Conservation (phyloP, 805 yeast genomes). For the Kuraishia piskuri region DNA sequence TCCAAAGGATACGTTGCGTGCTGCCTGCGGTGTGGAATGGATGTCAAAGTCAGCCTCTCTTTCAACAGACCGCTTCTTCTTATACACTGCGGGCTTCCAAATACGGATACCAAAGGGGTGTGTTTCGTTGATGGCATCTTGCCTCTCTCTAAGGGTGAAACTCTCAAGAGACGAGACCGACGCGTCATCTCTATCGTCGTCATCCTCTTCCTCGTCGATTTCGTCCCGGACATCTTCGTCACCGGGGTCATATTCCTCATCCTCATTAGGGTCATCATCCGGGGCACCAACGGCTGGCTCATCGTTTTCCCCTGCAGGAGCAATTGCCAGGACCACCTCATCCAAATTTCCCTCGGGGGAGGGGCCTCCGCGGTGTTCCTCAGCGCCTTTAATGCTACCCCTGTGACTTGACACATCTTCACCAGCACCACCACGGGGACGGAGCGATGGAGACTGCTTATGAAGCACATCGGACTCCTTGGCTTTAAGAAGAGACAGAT, state of each 20-base stretch:
- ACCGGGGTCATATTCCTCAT: constrained; percentile 7
- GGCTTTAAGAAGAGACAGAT: constrained; percentile 17
- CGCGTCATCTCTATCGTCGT: constrained; percentile 23
- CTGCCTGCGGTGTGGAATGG: constrained; percentile 54
- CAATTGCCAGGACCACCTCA: background rate
- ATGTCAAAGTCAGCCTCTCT: constrained; percentile 88
- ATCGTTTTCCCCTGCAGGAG: background rate
- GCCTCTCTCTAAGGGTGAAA: constrained; percentile 83
- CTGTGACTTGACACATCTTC: background rate
- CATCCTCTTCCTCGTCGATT: constrained; percentile 9
- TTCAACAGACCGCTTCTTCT: constrained; percentile 87
- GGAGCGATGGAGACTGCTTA: background rate
- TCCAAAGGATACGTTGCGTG: constrained; percentile 45
- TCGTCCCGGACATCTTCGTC: constrained; percentile 10
- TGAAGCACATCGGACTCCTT: constrained; percentile 15
- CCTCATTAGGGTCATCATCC: constrained; percentile 9
- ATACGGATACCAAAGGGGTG: constrained; percentile 98
- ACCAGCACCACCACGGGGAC: background rate
- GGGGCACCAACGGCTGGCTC: background rate
- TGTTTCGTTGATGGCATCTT: constrained; percentile 90
- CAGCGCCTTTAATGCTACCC: background rate
- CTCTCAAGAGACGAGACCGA: constrained; percentile 58
- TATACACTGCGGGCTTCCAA: constrained; percentile 97
- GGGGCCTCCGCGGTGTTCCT: background rate
- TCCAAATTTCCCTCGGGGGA: background rate